Evolutionary conservation across 495 filamentous ascomycete species (phyloP), one percentile per base, ranked within the genome.

Genomic region (Hypoxylon perforatum): DNA sequence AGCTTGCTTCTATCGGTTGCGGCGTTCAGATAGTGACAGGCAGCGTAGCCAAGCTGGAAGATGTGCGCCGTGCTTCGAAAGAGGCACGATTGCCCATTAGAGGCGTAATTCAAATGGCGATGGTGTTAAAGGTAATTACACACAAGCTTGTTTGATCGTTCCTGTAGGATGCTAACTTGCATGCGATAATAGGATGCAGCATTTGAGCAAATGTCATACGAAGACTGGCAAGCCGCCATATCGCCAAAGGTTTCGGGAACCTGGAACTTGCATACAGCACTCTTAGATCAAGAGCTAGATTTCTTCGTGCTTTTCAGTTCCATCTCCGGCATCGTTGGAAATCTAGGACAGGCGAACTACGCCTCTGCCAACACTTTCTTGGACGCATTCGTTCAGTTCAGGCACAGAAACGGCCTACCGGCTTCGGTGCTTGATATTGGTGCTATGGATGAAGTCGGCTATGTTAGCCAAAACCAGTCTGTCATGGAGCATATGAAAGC

Each of bases 171-270:
- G n/a, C n/a, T n/a, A n/a, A n/a, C n/a, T n/a, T n/a, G n/a, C n/a
- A n/a, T n/a, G n/a, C 25, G 3, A 28, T 3, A 28, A 8, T 28
- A 8, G 25, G 2, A 51, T 70, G 2, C n/a, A n/a, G n/a, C n/a
- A n/a, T 75, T 82, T 33, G 75, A 74, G 30, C 73, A 78, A 17
- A 79, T 84, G 73, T 70, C 64, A 9, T 62, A 63, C 33, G 62
- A 75, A 3, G 50, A 76, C 6, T 82, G 76, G 48, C 42, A 62
- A 12, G 67, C 44, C 2, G 75, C 66, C 17, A 74, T 75, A 0
- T 52, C 55, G 12, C 77, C 82, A 0, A 84, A 84, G 57, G 73
- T 84, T 30, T 73, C 78, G 30, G 75, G 75, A 0, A 59, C 74
- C 3, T 71, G 63, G 61, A 74, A 77, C 41, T 42, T 78, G 10